Evolutionary conservation across 2,329 filamentous ascomycete species (phyloP).

Genomic region (Cladosporium cucumerinum): DNA sequence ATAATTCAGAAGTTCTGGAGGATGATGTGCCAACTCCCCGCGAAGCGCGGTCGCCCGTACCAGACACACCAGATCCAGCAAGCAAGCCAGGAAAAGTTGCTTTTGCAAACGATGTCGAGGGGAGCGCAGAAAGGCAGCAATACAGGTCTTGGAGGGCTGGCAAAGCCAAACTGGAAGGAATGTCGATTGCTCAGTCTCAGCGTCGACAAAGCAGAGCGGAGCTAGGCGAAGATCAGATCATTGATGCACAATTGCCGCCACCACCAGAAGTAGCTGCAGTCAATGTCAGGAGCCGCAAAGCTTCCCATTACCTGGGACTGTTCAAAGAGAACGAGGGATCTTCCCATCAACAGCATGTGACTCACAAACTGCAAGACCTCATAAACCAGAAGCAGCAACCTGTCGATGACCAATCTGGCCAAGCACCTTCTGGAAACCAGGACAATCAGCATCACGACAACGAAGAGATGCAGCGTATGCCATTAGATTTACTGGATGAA

Average conservation of each 20-base stretch:
- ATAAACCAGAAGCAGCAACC: conserved; percentile 8
- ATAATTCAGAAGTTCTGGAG: neutral
- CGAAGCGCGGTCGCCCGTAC: conserved; percentile 4
- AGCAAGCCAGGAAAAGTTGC: conserved; percentile 2
- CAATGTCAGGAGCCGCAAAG: conserved; percentile 61
- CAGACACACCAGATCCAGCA: conserved; percentile 7
- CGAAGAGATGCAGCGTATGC: conserved; percentile 37
- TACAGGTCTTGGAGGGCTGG: conserved; percentile 51
- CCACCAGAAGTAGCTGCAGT: conserved; percentile 52
- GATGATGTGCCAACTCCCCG: neutral
- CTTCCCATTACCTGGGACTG: conserved; percentile 62
- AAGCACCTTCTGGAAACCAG: neutral
- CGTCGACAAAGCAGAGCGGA: conserved; percentile 32
- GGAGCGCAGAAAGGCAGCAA: conserved; percentile 42
- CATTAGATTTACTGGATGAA: conserved; percentile 53
- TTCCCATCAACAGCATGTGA: conserved; percentile 2
- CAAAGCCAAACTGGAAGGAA: conserved; percentile 41
- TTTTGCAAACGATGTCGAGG: conserved; percentile 20
- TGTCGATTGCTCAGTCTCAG: conserved; percentile 38
- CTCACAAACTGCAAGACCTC: conserved; percentile 9
- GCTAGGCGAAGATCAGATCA: conserved; percentile 55
- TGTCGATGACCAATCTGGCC: neutral
- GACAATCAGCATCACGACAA: neutral
- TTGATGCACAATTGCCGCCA: conserved; percentile 60
- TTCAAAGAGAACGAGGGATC: conserved; percentile 50